These are phyloP conservation scores for Solanum hybrid DNA, from an alignment of 305 asterid genomes.

Conservation along the genomic window DNA sequence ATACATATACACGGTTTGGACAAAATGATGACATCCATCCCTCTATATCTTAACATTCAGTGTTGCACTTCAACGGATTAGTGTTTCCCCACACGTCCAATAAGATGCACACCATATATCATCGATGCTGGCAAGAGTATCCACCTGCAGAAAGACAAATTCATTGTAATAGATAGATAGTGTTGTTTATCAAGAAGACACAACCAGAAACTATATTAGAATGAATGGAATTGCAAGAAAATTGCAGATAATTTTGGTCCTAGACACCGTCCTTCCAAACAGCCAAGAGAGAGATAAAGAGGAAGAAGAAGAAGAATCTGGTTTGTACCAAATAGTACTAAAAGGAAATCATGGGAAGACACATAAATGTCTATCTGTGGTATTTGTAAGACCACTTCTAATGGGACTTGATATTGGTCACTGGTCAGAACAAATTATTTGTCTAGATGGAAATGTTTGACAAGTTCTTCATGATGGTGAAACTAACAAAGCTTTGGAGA, in stretches of 20 bases:
- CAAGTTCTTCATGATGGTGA: background rate
- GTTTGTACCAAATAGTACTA: background rate
- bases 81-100: background rate
- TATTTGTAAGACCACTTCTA: background rate
- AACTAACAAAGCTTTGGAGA: background rate
- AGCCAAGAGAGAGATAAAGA: background rate
- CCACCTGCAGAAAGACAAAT: background rate
- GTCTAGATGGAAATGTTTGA: background rate
- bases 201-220: background rate
- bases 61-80: background rate
- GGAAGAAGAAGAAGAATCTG: background rate
- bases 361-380: background rate
- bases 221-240: background rate
- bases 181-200: background rate
- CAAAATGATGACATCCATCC: background rate
- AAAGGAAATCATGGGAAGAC: background rate
- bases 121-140: background rate
- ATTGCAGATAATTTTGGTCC: background rate
- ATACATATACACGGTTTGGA: constrained; percentile 2
- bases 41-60: constrained; percentile 7
- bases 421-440: background rate
- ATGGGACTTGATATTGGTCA: background rate
- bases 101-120: background rate
- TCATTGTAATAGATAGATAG: background rate
- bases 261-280: background rate